Percentiles rank a stretch among this genome's conserved stretches.
Conservation (phyloP, 441 rosid species). For the Pelargonium fulgidum region DNA sequence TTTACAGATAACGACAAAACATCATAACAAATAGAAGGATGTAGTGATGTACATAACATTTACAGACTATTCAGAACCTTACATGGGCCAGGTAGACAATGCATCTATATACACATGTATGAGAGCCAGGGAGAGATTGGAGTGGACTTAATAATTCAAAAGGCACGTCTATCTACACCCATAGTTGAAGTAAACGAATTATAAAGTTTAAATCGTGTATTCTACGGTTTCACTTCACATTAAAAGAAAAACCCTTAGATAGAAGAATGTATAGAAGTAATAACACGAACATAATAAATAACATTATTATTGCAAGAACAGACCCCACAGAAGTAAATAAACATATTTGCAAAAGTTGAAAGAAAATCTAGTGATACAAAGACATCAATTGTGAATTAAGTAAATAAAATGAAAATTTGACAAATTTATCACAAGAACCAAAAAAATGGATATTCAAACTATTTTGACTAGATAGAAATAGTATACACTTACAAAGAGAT, state of each 20-base stretch:
- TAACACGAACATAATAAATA: not conserved
- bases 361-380: not conserved
- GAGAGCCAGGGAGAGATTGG: too few relatives aligned
- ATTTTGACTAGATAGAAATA: too few relatives aligned
- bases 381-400: not conserved
- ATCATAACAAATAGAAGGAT: too few relatives aligned
- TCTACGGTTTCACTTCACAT: not conserved
- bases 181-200: not conserved
- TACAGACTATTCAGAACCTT: not conserved
- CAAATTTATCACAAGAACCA: not conserved
- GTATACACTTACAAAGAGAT: too few relatives aligned
- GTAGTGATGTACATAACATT: not conserved
- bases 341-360: not conserved
- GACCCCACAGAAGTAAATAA: not conserved
- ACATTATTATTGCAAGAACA: not conserved
- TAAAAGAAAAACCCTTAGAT: not conserved
- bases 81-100: too few relatives aligned
- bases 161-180: not conserved
- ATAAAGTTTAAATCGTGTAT: not conserved
- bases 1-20: not conserved
- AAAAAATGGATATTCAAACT: not conserved
- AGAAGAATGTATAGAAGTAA: not conserved
- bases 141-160: too few relatives aligned
- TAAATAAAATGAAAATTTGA: not conserved
- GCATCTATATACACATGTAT: too few relatives aligned